These are phyloP conservation scores for Amoebophrya sp. DNA, from an alignment of 169 alveolate genomes.

Conservation along the genomic window DNA sequence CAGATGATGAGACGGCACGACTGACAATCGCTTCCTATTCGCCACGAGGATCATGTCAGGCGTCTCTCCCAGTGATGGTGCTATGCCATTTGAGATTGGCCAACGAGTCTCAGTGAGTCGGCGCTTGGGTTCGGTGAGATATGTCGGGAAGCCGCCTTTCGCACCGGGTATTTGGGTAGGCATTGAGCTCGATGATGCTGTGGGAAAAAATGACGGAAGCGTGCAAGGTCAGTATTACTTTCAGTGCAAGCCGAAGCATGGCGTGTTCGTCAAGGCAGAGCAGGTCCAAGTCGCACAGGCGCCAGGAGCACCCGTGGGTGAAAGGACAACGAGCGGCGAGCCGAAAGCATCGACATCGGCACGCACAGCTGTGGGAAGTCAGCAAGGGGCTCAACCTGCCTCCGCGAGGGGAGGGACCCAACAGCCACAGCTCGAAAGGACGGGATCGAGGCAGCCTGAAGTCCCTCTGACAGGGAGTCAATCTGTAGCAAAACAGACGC, in stretches of 20 bases:
- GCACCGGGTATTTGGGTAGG: not conserved
- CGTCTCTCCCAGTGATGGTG: not conserved
- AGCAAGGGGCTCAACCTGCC: too few species aligned
- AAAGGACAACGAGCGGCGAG: too few species aligned
- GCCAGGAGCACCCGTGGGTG: too few species aligned
- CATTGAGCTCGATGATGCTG: not conserved
- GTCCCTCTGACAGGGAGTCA: too few species aligned
- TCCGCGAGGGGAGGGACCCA: too few species aligned
- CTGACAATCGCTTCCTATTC: too few species aligned
- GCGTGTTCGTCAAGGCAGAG: not conserved
- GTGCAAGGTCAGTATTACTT: constrained; percentile 11
- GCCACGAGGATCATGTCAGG: too few species aligned
- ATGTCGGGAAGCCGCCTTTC: not conserved
- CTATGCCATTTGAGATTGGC: not conserved
- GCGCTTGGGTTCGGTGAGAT: not conserved
- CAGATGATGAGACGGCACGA: too few species aligned
- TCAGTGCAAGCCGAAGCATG: not conserved
- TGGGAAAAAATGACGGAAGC: constrained; percentile 13
- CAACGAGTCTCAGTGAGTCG: not conserved
- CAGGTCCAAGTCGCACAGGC: not conserved
- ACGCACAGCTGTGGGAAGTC: too few species aligned
- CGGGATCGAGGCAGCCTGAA: not conserved
- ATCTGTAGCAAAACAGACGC: too few species aligned
- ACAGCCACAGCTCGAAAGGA: too few species aligned
- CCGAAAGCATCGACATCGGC: too few species aligned